Evolutionary conservation across 2,329 filamentous ascomycete genomes (phyloP), one percentile per base, ranked within the genome.

Genomic region (Aspergillus glaucus): DNA sequence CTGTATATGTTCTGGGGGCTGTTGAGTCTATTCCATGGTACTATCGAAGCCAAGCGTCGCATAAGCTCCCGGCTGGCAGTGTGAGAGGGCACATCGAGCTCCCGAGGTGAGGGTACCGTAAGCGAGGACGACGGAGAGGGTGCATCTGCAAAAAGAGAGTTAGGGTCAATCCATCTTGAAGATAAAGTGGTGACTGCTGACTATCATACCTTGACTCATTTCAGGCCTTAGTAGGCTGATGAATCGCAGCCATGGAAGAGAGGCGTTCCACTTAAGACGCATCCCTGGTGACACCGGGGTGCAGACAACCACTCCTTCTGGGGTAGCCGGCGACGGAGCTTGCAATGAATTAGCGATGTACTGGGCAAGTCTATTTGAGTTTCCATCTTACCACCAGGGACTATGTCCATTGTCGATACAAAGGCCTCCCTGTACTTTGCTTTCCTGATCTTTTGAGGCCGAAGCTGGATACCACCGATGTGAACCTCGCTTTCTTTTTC

Each of bases 241-340:
- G 34, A 58, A 58, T 41, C 45, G 50, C 36, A 55, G 26, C 56
- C 53, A 57, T 32, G 56, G 56, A 24, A 58, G 48, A 17, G 51
- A 45, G 9, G 7, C 5, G 9, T 45, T 44, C 56, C 54, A 57
- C 1, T 4, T 15, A 24, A 58, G 36, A 14, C 36, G 14, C 48
- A 54, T 50, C 2, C 48, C 36, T 3, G 53, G 39, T 7, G 50
- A 21, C 46, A 44, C n/a, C 4, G 56, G 56, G 7, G 56, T 58
- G 40, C 44, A 49, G 15, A 58, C 55, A n/a, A 51, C 9, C 19
- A 54, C 22, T 1, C 56, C 51, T 46, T 58, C 56, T 4, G 56
- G 56, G 15, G 55, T 57, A n/a, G n/a, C n/a, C n/a, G n/a, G n/a
- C n/a, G n/a, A n/a, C n/a, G n/a, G n/a, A n/a, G n/a, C n/a, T n/a